Base-by-base conservation (phyloP, 345 rosid species). In the Angophora floribunda region DNA sequence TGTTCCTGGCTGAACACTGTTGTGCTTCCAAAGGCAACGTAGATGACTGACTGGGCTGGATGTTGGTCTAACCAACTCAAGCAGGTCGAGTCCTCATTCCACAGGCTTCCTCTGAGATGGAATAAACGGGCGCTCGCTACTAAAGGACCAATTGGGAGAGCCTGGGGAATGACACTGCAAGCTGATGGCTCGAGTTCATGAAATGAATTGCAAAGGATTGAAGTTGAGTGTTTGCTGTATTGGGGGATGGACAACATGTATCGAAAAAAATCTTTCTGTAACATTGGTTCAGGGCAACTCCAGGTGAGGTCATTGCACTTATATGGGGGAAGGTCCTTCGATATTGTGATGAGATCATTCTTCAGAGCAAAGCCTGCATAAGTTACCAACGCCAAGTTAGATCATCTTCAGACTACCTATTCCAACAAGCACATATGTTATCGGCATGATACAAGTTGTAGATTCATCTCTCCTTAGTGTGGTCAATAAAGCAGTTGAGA, bases 11-110 rank as follows among this genome's bases (percentile, higher is more conserved):
- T 87, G 30, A 90, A 28, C 50, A 85, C 32, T 2, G 78, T 61
- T 6, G 88, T 1, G 88, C 93, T 94, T 8, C 96, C 94, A 78
- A 93, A 93, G 21, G 97, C 92, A 70, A 91, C 90, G 70, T 95
- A 95, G 12, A 94, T 89, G n/a, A 93, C 93, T 1, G 95, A 92
- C 3, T 89, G 80, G 3, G 87, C 26, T 28, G 91, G 87, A 59
- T 88, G 93, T 30, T 91, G 85, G 75, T 94, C 92, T 12, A 95
- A 94, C 96, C 95, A 94, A 65, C 52, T 51, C 85, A 89, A 87
- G 89, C 92, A 91, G 36, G 91, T 75, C 26, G 84, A 63, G 75
- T 92, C 93, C 89, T 91, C 91, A 4, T 89, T 85, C 91, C 87
- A 89, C 7, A 88, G 82, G 88, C 89, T 92, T 70, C 88, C 90